Evolutionary conservation across 2,329 filamentous ascomycete species (phyloP), one percentile per base, ranked within the genome.

Genomic region (Xylariaceae sp.): DNA sequence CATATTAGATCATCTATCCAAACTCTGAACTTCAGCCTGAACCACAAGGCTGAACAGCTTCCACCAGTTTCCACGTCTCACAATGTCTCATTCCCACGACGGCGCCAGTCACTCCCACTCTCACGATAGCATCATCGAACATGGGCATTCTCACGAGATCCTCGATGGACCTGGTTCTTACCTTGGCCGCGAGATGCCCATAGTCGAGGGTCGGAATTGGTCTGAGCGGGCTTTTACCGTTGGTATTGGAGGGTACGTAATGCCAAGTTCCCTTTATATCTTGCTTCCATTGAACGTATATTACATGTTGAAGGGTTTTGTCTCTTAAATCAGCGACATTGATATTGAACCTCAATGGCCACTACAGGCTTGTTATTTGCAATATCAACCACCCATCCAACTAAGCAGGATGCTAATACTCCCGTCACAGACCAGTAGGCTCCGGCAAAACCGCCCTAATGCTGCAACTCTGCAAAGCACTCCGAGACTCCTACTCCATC

Each of bases 401-500:
- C 4, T 28, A 28, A 5, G 22, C 4, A 28, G 7, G 4, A 7
- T 5, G 54, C 60, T 61, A 56, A 64, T 53, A n/a, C 16, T 11
- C 1, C 41, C 31, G 17, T 18, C 13, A 3, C 47, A 60, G 92
- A 41, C 94, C 94, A 55, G 94, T 99, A 48, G 94, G 94, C 59
- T 97, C 92, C 19, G 94, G 94, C 67, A 99, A 99, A 73, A 97
- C 94, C 0, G 94, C 94, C 16, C 82, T 97, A 28, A 97, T 99
- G 93, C 85, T 97, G 11, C 87, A 89, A 38, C 88, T 97, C 61
- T 97, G 91, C 76, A 86, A 86, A 34, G 87, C 88, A 7, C 85
- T 99, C 6, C 88, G 94, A 56, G 79, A 86, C 46, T 77, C 82
- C 50, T 92, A 89, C 81, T 90, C 86, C 67, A 88, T 99, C 65